Conservation (phyloP, 1,284 basidiomycete genomes). For the Caloboletus inedulis region DNA sequence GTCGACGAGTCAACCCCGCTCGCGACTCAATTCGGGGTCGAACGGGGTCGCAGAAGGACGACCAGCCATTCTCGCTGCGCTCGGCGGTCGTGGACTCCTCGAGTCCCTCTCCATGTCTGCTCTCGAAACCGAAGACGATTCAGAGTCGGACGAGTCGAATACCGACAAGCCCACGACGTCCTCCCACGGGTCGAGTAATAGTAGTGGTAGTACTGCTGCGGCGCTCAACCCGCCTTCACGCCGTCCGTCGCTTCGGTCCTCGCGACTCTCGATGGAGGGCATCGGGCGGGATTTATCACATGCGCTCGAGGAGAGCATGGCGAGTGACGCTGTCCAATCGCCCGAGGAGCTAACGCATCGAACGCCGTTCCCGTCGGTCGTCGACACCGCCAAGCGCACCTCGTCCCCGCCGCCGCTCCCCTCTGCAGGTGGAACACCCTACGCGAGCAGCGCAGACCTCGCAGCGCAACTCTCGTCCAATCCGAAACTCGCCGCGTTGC, state of each 20-base stretch:
- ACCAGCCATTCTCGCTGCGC: conserved; percentile 24
- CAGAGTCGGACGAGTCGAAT: conserved; percentile 20
- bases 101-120: conserved; percentile 44
- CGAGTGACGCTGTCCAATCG: neutral
- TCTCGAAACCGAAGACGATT: conserved; percentile 39
- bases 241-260: conserved; percentile 17
- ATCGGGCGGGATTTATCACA: conserved; percentile 33
- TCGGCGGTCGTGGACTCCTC: conserved; percentile 35
- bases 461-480: conserved; percentile 33
- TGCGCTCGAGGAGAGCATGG: conserved; percentile 29
- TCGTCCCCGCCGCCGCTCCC: conserved; percentile 2
- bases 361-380: neutral
- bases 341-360: neutral
- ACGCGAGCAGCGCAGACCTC: conserved; percentile 23
- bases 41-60: conserved; percentile 20
- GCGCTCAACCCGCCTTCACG: conserved; percentile 6
- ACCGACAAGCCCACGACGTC: conserved; percentile 1
- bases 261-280: conserved; percentile 31
- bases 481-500: conserved; percentile 33
- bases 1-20: conserved; percentile 20
- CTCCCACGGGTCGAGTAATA: neutral
- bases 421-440: neutral
- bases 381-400: neutral
- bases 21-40: conserved; percentile 23
- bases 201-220: neutral